Evolutionary conservation across 331 rosid species (phyloP).

Genomic region (Saraca asoca): DNA sequence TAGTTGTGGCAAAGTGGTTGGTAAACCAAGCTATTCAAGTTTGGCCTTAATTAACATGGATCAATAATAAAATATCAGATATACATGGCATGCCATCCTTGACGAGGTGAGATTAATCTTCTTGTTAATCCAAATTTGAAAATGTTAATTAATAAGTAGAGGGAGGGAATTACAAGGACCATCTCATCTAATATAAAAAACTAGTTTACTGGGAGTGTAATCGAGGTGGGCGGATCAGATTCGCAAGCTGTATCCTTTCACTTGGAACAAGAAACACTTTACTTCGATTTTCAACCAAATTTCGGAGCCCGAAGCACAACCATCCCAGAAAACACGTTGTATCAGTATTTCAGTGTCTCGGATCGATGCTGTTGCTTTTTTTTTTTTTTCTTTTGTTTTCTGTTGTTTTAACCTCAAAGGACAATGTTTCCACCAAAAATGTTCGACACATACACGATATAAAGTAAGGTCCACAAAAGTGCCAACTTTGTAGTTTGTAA

Average conservation of each 20-base stretch:
- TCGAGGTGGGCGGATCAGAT: slow-evolving; percentile 42
- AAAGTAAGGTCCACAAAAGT: too few relatives aligned
- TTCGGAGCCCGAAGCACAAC: slow-evolving; percentile 44
- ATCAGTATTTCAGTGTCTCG: slow-evolving; percentile 31
- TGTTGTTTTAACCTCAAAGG: too few relatives aligned
- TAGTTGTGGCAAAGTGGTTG: too few relatives aligned
- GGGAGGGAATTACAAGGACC: slow-evolving; percentile 9
- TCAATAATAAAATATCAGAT: not conserved
- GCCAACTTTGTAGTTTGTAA: too few relatives aligned
- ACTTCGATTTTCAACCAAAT: slow-evolving; percentile 32
- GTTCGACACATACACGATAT: too few relatives aligned
- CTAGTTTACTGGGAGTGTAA: slow-evolving; percentile 33
- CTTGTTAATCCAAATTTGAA: not conserved
- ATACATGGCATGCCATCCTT: slow-evolving; percentile 21
- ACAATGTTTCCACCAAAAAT: too few relatives aligned
- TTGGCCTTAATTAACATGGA: not conserved
- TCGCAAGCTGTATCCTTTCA: slow-evolving; percentile 22
- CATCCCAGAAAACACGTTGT: slow-evolving; percentile 59
- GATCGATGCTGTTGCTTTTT: slow-evolving; percentile 40
- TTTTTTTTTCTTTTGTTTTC: too few relatives aligned
- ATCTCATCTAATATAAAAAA: too few relatives aligned
- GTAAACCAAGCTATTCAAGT: not conserved
- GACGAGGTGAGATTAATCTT: slow-evolving; percentile 9
- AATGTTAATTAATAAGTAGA: too few relatives aligned
- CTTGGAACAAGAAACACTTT: slow-evolving; percentile 32